phyloP scores from a whole-genome alignment of 2,329 filamentous ascomycete species.

The Xylaria sp. region DNA sequence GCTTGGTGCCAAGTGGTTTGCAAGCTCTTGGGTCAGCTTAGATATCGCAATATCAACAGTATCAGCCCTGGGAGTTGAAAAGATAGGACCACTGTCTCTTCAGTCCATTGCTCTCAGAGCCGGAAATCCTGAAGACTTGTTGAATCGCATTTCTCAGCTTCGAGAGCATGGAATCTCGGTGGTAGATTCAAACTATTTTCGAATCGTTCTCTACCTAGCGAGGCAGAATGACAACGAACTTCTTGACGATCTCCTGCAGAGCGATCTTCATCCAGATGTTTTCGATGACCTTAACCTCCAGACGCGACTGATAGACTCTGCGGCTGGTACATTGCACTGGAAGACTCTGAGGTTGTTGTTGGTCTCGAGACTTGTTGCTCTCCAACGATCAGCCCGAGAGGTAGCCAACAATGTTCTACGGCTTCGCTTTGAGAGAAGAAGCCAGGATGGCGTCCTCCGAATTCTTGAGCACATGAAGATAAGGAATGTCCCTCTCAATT shows the following conservation, averaged over 20 bases:
- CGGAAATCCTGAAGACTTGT: conserved; percentile 64
- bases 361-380: conserved; percentile 54
- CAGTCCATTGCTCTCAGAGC: conserved; percentile 80
- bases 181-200: conserved; percentile 71
- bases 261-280: conserved; percentile 66
- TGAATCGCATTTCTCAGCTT: conserved; percentile 69
- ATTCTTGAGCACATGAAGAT: conserved; percentile 55
- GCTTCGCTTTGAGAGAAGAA: conserved; percentile 45
- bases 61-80: conserved; percentile 76
- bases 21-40: conserved; percentile 75
- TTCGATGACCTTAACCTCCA: conserved; percentile 61
- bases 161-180: conserved; percentile 71
- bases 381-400: conserved; percentile 46
- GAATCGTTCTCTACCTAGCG: conserved; percentile 73
- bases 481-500: conserved; percentile 50
- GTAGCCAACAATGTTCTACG: conserved; percentile 52
- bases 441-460: conserved; percentile 46
- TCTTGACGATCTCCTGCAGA: conserved; percentile 58
- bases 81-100: conserved; percentile 79
- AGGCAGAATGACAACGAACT: conserved; percentile 62
- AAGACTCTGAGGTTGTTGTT: conserved; percentile 58
- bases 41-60: conserved; percentile 75
- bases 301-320: conserved; percentile 52
- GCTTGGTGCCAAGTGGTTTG: conserved; percentile 84
- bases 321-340: conserved; percentile 54